Evolutionary conservation across 768 basidiomycete genomes (phyloP), one percentile per base, ranked within the genome.

Genomic region (Boletus bicolor): DNA sequence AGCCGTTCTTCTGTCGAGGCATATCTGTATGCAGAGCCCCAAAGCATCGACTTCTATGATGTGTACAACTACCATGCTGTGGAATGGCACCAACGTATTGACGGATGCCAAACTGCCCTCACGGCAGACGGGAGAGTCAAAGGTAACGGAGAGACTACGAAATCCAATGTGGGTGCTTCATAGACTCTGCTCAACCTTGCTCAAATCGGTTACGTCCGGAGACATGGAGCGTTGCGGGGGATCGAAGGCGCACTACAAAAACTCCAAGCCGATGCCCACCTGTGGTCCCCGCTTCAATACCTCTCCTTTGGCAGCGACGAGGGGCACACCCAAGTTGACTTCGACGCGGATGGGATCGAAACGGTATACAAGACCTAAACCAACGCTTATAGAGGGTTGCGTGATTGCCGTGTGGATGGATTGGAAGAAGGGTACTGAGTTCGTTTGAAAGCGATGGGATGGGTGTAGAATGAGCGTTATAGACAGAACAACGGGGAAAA

Each of bases 311-410:
- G 81, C 82, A 2, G 83, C 81, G 3, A 86, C 79, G 4, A 97
- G 75, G 6, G 93, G 93, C 36, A 96, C 77, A 7, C 93, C 91
- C 58, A 96, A 81, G 69, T 95, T 96, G 55, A 92, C 76, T 71
- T 97, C 94, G 28, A 93, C 78, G n/a, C 94, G 79, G 19, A 92
- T 78, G 5, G 91, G 87, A 56, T 91, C 87, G 60, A 93, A 86
- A 36, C 84, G 78, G 66, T 93, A 95, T 34, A 95, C 81, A 15
- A 97, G 73, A 4, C 93, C 94, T 12, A 93, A 63, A 7, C 93
- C 93, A 1, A 81, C 89, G 3, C 89, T 89, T 45, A 95, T 73
- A 0, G 89, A 89, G 0, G 93, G 52, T 35, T 54, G 53, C 49
- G 63, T 56, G n/a, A 71, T 4, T n/a, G 60, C 58, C 7, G 51